Evolutionary conservation across 108 stramenopile species (phyloP), one percentile per base, ranked within the genome.

Genomic region (Craspedostauros australis): DNA sequence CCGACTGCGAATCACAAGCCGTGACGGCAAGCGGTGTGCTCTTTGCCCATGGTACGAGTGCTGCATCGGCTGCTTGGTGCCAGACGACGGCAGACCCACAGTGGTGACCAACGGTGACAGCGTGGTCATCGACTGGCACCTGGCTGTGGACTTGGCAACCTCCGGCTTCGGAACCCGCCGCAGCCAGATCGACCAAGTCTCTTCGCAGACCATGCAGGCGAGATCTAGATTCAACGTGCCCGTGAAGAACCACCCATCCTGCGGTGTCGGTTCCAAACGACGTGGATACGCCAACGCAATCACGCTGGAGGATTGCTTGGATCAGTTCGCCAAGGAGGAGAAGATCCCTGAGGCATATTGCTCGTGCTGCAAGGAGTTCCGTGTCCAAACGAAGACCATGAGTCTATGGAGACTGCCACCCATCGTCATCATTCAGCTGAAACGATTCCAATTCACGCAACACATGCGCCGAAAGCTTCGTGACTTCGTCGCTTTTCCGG

Each of bases 391-490:
- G 24, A 93, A 95, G 58, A 61, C 79, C 39, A 87, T 95, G 57
- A 79, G 82, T 27, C 75, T 96, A 9, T 97, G 96, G 95, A 71
- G 87, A 49, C 65, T 91, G 34, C 98, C 98, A 26, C 94, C 94
- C 7, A 57, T 98, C 28, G 76, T 96, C 33, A 93, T 97, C 29
- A 86, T 97, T 42, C 95, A 96, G 43, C 54, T 99, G 64, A 99
- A 99, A 65, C 92, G 98, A 33, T 96, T 99, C 64, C 93, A 95
- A 40, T 88, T 79, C 55, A 86, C 91, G n/a, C 71, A 79, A 37
- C 76, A 77, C 32, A 90, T 88, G 82, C 69, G 84, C 33, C 55
- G 91, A 68, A 97, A 97, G 63, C 70, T 99, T 43, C 76, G 93
- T 36, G 95, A 97, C 38, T 60, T 93, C 24, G 98, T 99, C 14